phyloP scores from a whole-genome alignment of 2,329 filamentous ascomycete genomes.

The Fusarium sp. region DNA sequence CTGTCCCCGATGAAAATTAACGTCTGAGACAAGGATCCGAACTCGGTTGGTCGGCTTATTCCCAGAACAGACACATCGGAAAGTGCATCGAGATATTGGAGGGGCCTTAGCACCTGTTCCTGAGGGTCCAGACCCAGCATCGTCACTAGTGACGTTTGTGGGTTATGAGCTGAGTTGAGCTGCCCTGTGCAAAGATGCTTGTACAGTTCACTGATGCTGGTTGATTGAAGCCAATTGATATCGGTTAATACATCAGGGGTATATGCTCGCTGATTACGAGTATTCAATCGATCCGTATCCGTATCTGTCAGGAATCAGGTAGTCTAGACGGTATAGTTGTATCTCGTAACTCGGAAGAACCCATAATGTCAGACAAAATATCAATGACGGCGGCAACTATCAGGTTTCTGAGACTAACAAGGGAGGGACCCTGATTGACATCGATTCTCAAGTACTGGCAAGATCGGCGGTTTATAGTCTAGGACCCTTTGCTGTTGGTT shows the following conservation, averaged over 20 bases:
- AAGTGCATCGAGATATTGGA: conserved; percentile 19
- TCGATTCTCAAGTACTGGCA: not conserved
- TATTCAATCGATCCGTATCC: not conserved
- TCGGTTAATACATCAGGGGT: not conserved
- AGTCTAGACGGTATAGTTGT: not conserved
- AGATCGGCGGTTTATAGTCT: conserved; percentile 19
- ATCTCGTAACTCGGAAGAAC: not conserved
- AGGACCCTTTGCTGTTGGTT: conserved; percentile 8
- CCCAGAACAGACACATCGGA: not conserved
- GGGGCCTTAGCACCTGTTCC: conserved; percentile 7
- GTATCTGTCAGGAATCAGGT: not conserved
- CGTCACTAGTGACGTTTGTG: conserved; percentile 25
- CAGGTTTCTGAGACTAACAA: not conserved
- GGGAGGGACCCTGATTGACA: conserved; percentile 36
- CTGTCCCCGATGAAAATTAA: conserved; percentile 3
- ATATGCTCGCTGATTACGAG: not conserved
- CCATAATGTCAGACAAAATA: not conserved
- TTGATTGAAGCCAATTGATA: not conserved
- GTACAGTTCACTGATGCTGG: not conserved
- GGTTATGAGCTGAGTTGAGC: not conserved
- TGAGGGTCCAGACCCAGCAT: conserved; percentile 18
- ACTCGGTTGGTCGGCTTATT: not conserved
- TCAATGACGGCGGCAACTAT: conserved; percentile 30
- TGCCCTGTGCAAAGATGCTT: conserved; percentile 1
- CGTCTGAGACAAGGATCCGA: conserved; percentile 6